phyloP scores from a whole-genome alignment of 257 asterid genomes.

The Ehretia macrophylla region DNA sequence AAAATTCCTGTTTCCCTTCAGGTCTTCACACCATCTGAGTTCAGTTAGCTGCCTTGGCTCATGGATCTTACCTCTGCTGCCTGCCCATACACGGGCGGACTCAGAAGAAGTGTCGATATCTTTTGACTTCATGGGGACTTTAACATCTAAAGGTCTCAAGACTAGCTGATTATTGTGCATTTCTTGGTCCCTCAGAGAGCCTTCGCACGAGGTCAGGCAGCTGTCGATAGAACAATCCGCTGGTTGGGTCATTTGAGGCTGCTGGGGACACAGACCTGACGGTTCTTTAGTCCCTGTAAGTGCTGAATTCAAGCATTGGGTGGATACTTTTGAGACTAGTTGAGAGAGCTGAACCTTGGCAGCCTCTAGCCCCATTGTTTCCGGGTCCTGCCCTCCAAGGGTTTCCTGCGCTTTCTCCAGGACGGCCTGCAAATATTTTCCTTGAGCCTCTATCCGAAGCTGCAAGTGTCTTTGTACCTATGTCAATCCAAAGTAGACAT shows the following conservation, averaged over 20 bases:
- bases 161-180: slow-evolving; percentile 37
- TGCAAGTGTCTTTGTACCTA: slow-evolving; percentile 86
- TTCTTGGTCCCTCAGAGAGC: slow-evolving; percentile 56
- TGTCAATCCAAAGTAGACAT: slow-evolving; percentile 21
- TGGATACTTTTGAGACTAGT: slow-evolving; percentile 71
- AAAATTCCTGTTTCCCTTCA: slow-evolving; percentile 32
- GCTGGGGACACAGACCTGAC: slow-evolving; percentile 49
- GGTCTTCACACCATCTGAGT: slow-evolving; percentile 48
- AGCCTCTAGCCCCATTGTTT: slow-evolving; percentile 62
- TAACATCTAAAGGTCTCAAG: slow-evolving; percentile 31
- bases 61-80: slow-evolving; percentile 10
- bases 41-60: slow-evolving; percentile 35
- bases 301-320: slow-evolving; percentile 65
- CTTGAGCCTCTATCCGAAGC: slow-evolving; percentile 83
- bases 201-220: slow-evolving; percentile 72
- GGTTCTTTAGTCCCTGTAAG: slow-evolving; percentile 56
- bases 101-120: not conserved
- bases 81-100: too few species aligned
- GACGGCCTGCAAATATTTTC: slow-evolving; percentile 79
- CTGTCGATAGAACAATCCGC: slow-evolving; percentile 65
- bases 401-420: slow-evolving; percentile 91
- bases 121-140: slow-evolving; percentile 33
- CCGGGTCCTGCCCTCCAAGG: slow-evolving; percentile 66
- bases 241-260: slow-evolving; percentile 47
- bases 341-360: slow-evolving; percentile 80